These are phyloP conservation scores for Pulchroboletus neoregius DNA, from an alignment of 1,284 basidiomycete species.

Conservation along the genomic window DNA sequence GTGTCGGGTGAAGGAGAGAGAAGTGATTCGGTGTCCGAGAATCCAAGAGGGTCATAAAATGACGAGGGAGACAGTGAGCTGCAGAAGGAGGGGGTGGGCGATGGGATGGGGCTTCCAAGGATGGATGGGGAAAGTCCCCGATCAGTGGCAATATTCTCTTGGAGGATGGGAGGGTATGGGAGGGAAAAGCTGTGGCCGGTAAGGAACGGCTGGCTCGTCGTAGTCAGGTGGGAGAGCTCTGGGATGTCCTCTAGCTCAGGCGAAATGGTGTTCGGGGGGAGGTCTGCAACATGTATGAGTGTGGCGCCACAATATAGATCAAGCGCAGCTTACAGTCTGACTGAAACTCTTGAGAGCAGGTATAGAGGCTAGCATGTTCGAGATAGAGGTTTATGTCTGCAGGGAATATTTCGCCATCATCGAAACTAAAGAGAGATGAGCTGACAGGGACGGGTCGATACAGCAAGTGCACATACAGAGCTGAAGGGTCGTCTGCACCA, in stretches of 20 bases:
- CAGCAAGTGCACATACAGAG: constrained; percentile 17
- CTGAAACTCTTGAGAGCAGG: constrained; percentile 1
- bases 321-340: constrained; percentile 8
- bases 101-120: constrained; percentile 21
- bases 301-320: constrained; percentile 12
- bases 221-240: constrained; percentile 21
- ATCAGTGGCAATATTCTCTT: constrained; percentile 2
- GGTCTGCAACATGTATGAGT: constrained; percentile 18
- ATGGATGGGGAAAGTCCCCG: constrained; percentile 15
- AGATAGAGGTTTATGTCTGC: background rate
- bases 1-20: constrained; percentile 24
- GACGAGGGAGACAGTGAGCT: constrained; percentile 28
- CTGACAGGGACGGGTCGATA: background rate
- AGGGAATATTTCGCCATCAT: background rate
- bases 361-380: background rate
- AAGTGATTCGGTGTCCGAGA: constrained; percentile 23
- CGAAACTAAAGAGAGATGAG: constrained; percentile 21
- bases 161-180: constrained; percentile 14
- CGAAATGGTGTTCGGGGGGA: background rate
- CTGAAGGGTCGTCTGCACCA: constrained; percentile 9
- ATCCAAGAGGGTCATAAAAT: constrained; percentile 5
- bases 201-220: constrained; percentile 5
- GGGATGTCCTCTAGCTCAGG: constrained; percentile 21
- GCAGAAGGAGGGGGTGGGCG: constrained; percentile 25
- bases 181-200: constrained; percentile 5